Percentiles rank a stretch among this genome's conserved stretches.
Evolutionary conservation across 179 eudicot species (phyloP).

Genomic region (Patellifolia procumbens): DNA sequence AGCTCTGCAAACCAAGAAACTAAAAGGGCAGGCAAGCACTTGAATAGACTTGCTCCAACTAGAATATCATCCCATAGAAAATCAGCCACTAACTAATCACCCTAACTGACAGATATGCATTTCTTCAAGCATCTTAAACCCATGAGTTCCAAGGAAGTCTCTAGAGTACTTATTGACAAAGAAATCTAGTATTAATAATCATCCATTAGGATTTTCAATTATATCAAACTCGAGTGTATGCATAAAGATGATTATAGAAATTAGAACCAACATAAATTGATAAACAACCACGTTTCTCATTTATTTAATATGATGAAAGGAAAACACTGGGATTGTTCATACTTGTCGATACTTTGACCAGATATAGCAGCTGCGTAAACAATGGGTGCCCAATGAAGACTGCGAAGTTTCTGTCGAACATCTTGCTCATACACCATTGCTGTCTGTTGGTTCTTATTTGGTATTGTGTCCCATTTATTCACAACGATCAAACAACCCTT

Average conservation of each 20-base stretch:
- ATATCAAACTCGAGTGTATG: not conserved
- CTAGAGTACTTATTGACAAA: not conserved
- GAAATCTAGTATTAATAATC: not conserved
- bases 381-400: slow-evolving; percentile 95
- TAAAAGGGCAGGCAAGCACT: not conserved
- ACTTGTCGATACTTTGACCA: slow-evolving; percentile 90
- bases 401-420: slow-evolving; percentile 80
- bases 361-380: slow-evolving; percentile 93
- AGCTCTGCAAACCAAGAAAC: not conserved
- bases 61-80: not conserved
- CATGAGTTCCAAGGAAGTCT: not conserved
- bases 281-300: not conserved
- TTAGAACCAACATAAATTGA: not conserved
- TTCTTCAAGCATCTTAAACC: not conserved
- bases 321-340: slow-evolving; percentile 34
- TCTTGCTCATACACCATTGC: slow-evolving; percentile 77
- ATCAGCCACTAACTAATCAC: not conserved
- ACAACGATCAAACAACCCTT: slow-evolving; percentile 95
- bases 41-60: not conserved
- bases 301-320: not conserved
- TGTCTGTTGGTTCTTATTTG: slow-evolving; percentile 84
- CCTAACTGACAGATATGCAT: not conserved
- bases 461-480: slow-evolving; percentile 98
- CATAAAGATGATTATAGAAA: not conserved
- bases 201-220: not conserved